phyloP scores from a whole-genome alignment of 345 rosid genomes.

The Lepidium africanum region DNA sequence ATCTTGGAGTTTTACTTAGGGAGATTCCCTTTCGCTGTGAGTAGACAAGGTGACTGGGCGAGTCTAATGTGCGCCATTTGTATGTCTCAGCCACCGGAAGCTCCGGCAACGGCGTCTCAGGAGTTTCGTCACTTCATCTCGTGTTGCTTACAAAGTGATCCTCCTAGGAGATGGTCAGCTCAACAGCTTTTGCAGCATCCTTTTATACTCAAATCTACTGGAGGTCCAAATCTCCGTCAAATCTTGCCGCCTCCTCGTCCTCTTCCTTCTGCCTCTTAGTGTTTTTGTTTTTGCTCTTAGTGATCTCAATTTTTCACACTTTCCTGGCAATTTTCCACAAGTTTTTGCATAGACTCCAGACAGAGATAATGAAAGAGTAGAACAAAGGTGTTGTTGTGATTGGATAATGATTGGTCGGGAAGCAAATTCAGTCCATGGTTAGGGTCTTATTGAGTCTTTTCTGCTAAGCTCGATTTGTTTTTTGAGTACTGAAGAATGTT shows the following conservation, averaged over 20 bases:
- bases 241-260: slow-evolving; percentile 71
- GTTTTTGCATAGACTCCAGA: neutral
- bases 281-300: neutral
- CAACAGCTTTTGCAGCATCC: slow-evolving; percentile 65
- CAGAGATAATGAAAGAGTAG: neutral
- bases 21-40: slow-evolving; percentile 64
- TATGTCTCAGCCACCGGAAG: slow-evolving; percentile 82
- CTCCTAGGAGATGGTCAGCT: slow-evolving; percentile 66
- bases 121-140: slow-evolving; percentile 67
- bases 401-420: slow-evolving; percentile 7
- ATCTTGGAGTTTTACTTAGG: slow-evolving; percentile 83
- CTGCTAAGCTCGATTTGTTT: neutral
- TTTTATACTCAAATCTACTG: slow-evolving; percentile 43
- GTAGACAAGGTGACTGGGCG: slow-evolving; percentile 87
- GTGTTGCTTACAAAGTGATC: slow-evolving; percentile 85
- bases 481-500: slow-evolving; percentile 5
- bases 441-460: neutral
- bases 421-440: neutral
- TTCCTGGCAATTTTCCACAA: slow-evolving; percentile 12
- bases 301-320: neutral
- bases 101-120: slow-evolving; percentile 59
- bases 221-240: slow-evolving; percentile 43
- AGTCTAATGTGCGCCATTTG: slow-evolving; percentile 84
- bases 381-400: neutral
- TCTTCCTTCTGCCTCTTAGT: slow-evolving; percentile 22